Base-by-base conservation (phyloP, 257 asterid genomes). In the Anisodus tanguticus region DNA sequence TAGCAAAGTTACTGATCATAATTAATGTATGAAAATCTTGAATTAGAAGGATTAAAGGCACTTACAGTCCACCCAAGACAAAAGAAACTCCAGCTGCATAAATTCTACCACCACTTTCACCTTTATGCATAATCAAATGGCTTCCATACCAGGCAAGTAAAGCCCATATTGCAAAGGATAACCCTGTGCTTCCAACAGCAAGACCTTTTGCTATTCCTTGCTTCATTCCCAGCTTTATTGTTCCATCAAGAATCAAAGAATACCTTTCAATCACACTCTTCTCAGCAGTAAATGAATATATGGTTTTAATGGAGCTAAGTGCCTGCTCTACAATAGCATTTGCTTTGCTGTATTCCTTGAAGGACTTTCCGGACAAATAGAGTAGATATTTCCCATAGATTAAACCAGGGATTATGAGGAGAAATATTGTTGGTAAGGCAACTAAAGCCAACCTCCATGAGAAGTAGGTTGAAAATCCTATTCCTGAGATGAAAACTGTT, bases 81-180 rank as follows among this genome's bases (percentile, higher is more conserved):
- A 93, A 92, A 67, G 97, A 90, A 87, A 95, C 85, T 0, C 91
- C 97, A 12, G 98, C 91, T 1, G 97, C 94, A 84, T 95, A 93
- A 84, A 95, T 89, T 84, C 90, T 90, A 17, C 98, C 98, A 0
- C 98, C 98, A 79, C 89, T 93, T 77, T 95, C 97, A 37, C 98
- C 98, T 76, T 87, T 93, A 85, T 93, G 89, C 93, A 95, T 93
- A 17, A 95, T 67, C 55, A 95, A 86, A 79, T 72, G 94, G 57
- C 97, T 95, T 22, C 98, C 98, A 69, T 95, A 95, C 98, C 98
- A 95, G 74, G 98, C 95, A 60, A 95, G 93, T 84, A 95, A 88
- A 17, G 94, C 98, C 98, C 98, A 95, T 51, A 95, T 95, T 0
- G 98, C 98, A 43, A 95, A 95, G 1, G 95, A 85, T 79, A 95